These are phyloP conservation scores for Wallacemonas rigidus DNA, from an alignment of 208 protist genomes.

Conservation along the genomic window DNA sequence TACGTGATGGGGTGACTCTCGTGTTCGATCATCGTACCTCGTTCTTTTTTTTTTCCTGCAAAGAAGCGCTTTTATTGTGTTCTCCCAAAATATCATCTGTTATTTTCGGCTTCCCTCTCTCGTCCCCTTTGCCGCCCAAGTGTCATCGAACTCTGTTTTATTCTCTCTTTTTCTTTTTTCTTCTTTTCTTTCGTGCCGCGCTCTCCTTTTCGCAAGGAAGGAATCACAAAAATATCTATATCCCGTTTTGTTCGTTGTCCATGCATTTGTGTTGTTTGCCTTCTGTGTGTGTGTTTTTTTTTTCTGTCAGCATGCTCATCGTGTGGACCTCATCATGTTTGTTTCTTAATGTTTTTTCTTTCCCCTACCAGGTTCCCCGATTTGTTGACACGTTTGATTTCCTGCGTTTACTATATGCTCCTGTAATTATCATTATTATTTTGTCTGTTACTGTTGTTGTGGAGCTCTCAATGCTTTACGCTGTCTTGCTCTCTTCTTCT, in stretches of 20 bases:
- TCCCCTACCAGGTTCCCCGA: no score
- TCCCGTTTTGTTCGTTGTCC: neutral
- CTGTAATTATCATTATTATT: no score
- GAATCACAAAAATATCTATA: neutral
- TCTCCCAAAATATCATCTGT: no score
- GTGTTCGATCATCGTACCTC: no score
- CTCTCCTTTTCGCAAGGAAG: neutral
- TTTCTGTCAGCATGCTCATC: neutral
- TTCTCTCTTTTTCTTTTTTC: conserved; percentile 8
- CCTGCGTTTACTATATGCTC: no score
- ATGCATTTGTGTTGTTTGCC: neutral
- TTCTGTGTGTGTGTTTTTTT: no score
- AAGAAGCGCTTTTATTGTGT: no score
- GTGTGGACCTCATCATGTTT: conserved; percentile 11
- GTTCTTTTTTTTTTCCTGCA: no score
- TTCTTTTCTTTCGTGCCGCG: neutral
- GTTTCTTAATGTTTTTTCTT: conserved; percentile 20
- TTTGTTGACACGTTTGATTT: no score
- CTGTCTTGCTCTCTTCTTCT: conserved; percentile 14
- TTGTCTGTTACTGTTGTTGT: no score
- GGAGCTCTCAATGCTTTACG: neutral
- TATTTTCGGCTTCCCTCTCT: no score
- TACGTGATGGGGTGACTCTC: no score
- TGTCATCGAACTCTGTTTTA: conserved; percentile 1
- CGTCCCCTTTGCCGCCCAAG: neutral